Evolutionary conservation across 306 rosid genomes (phyloP), one percentile per base, ranked within the genome.

Genomic region (Myrica gale): DNA sequence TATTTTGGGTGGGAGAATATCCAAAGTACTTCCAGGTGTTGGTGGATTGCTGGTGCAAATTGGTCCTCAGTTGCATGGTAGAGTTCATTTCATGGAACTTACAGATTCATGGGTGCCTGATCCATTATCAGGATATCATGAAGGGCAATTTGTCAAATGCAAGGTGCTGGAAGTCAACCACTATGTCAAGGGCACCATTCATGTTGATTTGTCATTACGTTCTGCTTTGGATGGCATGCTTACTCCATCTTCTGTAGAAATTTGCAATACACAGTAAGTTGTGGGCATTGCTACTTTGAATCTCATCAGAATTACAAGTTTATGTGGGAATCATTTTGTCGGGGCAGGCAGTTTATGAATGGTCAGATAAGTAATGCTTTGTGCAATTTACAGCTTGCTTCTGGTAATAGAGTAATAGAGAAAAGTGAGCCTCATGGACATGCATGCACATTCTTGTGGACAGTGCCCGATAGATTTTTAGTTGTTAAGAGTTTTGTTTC

Each of bases 131-230:
- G 96, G 91, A 83, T 95, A 84, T 87, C 82, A 81, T 23, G 96
- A 90, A 78, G 93, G 97, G 50, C 92, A 92, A 83, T 92, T 90
- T 88, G 87, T 95, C 79, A 90, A 85, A 84, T 92, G 96, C 83
- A 83, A 77, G 85, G 93, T 90, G 69, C 89, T 92, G 50, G 96
- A 92, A 87, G 70, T 87, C 74, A 79, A 56, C 74, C 80, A 60
- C 72, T 76, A 91, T 75, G 83, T 74, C 62, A 76, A 75, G 79
- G 93, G 93, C 41, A 89, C 91, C 71, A 65, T 80, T 72, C 97
- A 92, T 70, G 74, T 92, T 81, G 97, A 95, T 75, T 84, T 95
- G 80, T 92, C 99, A 46, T 82, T 95, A 50, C 70, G 87, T n/a
- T 80, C 86, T 75, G 83, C 84, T 53, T 43, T 44, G 20, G 69